These are phyloP conservation scores for Metarhizium album DNA, from an alignment of 2,329 filamentous ascomycete species.

Conservation along the genomic window DNA sequence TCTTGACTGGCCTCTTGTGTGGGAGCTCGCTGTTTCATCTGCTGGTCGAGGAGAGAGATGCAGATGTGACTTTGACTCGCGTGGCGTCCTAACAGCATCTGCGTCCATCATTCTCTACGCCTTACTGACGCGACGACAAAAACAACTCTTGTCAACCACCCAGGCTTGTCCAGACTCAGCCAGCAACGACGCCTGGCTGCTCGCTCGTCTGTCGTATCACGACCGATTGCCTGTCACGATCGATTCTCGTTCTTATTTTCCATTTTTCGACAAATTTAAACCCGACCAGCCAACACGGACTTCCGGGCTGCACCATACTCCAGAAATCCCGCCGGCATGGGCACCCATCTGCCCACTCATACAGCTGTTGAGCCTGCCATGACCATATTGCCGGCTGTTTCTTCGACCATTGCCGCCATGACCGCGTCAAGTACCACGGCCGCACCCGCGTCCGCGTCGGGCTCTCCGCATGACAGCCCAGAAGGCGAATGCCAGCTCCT, in stretches of 20 bases:
- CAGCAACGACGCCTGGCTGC: not conserved
- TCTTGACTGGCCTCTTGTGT: not conserved
- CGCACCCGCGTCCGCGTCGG: constrained; percentile 14
- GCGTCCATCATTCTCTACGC: not conserved
- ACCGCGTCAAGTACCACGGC: constrained; percentile 19
- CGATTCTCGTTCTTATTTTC: too few species aligned
- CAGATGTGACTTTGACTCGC: not conserved
- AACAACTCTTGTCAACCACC: not conserved
- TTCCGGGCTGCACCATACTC: constrained; percentile 4
- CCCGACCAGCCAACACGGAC: not conserved
- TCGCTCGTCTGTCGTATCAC: not conserved
- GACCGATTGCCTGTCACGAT: too few species aligned
- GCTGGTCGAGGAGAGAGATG: not conserved
- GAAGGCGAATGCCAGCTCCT: constrained; percentile 77
- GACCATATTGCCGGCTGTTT: constrained; percentile 7
- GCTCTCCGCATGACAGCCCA: constrained; percentile 28
- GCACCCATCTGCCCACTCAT: constrained; percentile 10
- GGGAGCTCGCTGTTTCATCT: not conserved
- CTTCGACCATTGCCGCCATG: constrained; percentile 12
- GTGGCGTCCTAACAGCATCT: not conserved
- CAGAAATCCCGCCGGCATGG: constrained; percentile 1
- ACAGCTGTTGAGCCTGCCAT: constrained; percentile 5
- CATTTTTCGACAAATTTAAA: too few species aligned
- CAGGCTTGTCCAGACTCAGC: not conserved
- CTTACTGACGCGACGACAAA: not conserved